These are phyloP conservation scores for Lepidium aucheri DNA, from an alignment of 345 rosid species.

Conservation along the genomic window DNA sequence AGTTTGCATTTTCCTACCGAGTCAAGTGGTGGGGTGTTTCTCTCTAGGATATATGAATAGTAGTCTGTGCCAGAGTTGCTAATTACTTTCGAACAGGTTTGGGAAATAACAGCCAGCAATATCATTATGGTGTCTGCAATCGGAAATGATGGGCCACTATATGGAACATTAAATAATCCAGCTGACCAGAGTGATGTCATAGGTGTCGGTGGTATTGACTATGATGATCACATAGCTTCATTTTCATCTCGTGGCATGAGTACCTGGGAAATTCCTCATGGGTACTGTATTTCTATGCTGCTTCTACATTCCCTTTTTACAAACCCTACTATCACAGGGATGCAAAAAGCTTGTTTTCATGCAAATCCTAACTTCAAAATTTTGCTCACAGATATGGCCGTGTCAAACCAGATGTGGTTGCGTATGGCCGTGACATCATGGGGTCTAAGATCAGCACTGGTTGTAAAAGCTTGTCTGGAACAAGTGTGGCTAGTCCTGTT, in stretches of 20 bases:
- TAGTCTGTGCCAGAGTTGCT: background rate
- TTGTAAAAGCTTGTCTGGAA: slow-evolving; percentile 95
- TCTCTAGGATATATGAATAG: slow-evolving; percentile 3
- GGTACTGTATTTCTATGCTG: slow-evolving; percentile 39
- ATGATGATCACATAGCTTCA: slow-evolving; percentile 92
- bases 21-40: slow-evolving; percentile 3
- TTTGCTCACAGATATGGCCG: slow-evolving; percentile 69
- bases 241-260: slow-evolving; percentile 99
- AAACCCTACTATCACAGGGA: background rate
- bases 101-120: slow-evolving; percentile 98
- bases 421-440: slow-evolving; percentile 94
- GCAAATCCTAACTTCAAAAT: background rate
- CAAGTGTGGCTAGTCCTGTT: slow-evolving; percentile 98
- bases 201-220: slow-evolving; percentile 99
- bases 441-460: slow-evolving; percentile 96
- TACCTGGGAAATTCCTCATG: slow-evolving; percentile 99
- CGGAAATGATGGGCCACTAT: slow-evolving; percentile 99
- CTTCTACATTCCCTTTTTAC: background rate
- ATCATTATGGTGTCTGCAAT: slow-evolving; percentile 99
- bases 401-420: slow-evolving; percentile 94
- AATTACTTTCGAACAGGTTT: slow-evolving; percentile 48
- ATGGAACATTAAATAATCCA: slow-evolving; percentile 95
- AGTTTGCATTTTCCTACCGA: background rate
- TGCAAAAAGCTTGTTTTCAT: background rate
- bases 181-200: slow-evolving; percentile 98